phyloP scores from a whole-genome alignment of 1,284 basidiomycete genomes.

The Naganishia cerealis region DNA sequence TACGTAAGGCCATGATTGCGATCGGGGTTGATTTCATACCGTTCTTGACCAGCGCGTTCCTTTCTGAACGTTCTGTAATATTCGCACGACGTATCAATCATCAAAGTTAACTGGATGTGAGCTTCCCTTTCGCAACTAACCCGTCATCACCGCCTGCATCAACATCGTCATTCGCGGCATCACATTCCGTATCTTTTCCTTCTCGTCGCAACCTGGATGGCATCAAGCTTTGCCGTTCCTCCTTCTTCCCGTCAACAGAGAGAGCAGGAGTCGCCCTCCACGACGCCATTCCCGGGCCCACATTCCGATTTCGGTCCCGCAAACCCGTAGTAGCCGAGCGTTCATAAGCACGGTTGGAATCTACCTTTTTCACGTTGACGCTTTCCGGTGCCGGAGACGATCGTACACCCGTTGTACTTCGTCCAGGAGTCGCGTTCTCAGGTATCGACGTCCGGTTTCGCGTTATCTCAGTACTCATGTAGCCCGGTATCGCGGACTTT shows the following conservation, averaged over 20 bases:
- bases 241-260: background rate
- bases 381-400: background rate
- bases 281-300: background rate
- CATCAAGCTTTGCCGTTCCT: background rate
- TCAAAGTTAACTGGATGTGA: no score
- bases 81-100: background rate
- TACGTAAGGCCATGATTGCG: slow-evolving; percentile 67
- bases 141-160: background rate
- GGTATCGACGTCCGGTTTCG: slow-evolving; percentile 10
- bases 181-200: background rate
- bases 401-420: background rate
- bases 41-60: slow-evolving; percentile 62
- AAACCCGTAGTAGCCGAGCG: background rate
- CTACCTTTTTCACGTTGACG: background rate
- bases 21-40: slow-evolving; percentile 66
- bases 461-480: slow-evolving; percentile 20
- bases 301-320: slow-evolving; percentile 8
- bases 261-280: background rate
- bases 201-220: background rate
- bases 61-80: slow-evolving; percentile 26
- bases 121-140: background rate
- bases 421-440: background rate
- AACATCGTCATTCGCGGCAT: background rate
- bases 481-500: slow-evolving; percentile 11
- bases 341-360: slow-evolving; percentile 5